Conservation (phyloP, 1,284 basidiomycete species). For the Leccinum solheimii region DNA sequence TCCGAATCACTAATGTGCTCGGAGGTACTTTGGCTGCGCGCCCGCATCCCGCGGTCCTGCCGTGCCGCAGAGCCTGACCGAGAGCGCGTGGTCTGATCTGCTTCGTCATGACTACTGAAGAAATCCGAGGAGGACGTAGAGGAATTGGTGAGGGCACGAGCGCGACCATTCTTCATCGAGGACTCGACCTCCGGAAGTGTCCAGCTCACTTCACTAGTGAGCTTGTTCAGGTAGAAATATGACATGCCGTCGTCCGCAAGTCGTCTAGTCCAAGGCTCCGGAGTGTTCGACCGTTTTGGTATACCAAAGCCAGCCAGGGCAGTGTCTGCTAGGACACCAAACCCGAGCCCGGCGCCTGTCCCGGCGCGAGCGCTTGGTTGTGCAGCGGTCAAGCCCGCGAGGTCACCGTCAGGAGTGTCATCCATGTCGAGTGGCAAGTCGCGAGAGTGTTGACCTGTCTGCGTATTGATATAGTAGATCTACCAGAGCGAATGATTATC, state of each 20-base stretch:
- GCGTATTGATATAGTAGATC: constrained; percentile 93
- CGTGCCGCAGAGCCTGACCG: constrained; percentile 38
- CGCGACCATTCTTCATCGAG: constrained; percentile 25
- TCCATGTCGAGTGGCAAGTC: constrained; percentile 80
- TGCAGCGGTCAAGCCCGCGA: constrained; percentile 55
- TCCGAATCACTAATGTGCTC: constrained; percentile 70
- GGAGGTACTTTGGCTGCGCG: constrained; percentile 36
- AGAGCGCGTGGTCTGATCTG: constrained; percentile 30
- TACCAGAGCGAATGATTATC: constrained; percentile 35
- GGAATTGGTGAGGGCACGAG: constrained; percentile 36
- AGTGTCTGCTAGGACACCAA: constrained; percentile 33
- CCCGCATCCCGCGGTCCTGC: constrained; percentile 23
- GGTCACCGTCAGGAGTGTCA: constrained; percentile 57
- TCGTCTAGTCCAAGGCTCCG: constrained; percentile 78
- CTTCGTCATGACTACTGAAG: constrained; percentile 27
- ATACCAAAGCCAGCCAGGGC: constrained; percentile 58
- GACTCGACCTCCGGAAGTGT: constrained; percentile 50
- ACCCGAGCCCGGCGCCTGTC: constrained; percentile 51
- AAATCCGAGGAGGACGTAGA: constrained; percentile 35
- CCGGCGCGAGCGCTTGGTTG: constrained; percentile 56
- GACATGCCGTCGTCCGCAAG: constrained; percentile 83
- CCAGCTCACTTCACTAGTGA: constrained; percentile 70
- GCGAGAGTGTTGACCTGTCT: constrained; percentile 83
- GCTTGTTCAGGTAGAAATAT: constrained; percentile 78
- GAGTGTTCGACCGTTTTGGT: constrained; percentile 56